phyloP scores from a whole-genome alignment of 352 stramenopile genomes.

The Phytophthora hibernalis region DNA sequence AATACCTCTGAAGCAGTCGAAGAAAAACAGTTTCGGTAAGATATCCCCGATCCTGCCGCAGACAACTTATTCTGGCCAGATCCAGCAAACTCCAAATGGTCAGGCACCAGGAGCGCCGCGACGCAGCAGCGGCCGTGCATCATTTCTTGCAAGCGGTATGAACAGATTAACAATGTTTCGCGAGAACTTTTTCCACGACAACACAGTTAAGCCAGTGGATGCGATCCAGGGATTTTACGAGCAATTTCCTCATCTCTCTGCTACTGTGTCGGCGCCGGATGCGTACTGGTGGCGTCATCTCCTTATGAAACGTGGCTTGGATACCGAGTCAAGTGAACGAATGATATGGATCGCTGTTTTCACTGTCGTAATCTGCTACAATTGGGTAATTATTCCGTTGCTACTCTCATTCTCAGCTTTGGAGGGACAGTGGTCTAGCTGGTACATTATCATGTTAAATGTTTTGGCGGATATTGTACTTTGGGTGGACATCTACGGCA shows the following conservation, averaged over 20 bases:
- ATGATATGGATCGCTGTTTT: constrained; percentile 61
- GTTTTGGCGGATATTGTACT: constrained; percentile 41
- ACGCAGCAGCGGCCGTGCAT: constrained; percentile 18
- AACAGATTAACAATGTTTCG: constrained; percentile 40
- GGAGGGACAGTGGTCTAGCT: constrained; percentile 31
- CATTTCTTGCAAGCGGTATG: constrained; percentile 24
- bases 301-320: constrained; percentile 42
- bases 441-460: constrained; percentile 44
- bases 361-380: constrained; percentile 52
- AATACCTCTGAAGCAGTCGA: background rate
- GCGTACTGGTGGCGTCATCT: constrained; percentile 48
- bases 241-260: constrained; percentile 41
- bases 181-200: constrained; percentile 47
- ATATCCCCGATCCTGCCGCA: constrained; percentile 20
- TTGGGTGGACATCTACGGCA: constrained; percentile 60
- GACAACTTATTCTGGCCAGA: background rate
- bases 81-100: background rate
- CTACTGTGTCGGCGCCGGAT: constrained; percentile 3
- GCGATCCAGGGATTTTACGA: constrained; percentile 69
- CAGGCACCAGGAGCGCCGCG: background rate
- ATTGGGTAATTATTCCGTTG: constrained; percentile 59
- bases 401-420: constrained; percentile 56
- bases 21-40: constrained; percentile 17
- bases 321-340: constrained; percentile 43
- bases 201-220: constrained; percentile 36